Base-by-base conservation (phyloP, 352 stramenopile genomes). In the Phytophthora constricta region DNA sequence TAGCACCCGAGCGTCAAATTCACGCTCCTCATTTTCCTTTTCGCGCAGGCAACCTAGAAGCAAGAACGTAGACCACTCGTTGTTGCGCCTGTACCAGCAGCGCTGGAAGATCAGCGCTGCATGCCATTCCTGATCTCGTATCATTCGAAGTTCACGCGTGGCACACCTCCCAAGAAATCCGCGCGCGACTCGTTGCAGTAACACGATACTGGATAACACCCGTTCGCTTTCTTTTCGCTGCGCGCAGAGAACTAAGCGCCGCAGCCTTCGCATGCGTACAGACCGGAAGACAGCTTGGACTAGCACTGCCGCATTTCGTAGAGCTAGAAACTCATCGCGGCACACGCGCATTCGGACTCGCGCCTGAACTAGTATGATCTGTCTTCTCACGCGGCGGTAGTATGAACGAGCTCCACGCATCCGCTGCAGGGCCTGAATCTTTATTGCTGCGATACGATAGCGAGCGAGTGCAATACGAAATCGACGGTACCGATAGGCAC, bases 51-150 rank as follows among this genome's bases (percentile, higher is more conserved):
- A 95, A 4, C 86, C 86, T 7, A 96, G 79, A 14, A 96, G 59
- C 14, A 96, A 54, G 56, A 95, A 95, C 19, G 86, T 95, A 17
- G 85, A 93, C 76, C 82, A 93, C 46, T 96, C 88, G 60, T 91
- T 91, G 54, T 92, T 93, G 28, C 79, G 82, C 11, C 61, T 82
- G 50, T 96, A 96, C 87, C 87, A 96, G 11, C 74, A 82, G 22
- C 87, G 82, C 47, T 96, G 87, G 7, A 94, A 79, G 1, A 89
- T 63, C 3, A 96, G 58, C 2, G 86, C 86, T 3, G 87, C 84
- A 31, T 82, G 74, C 61, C 91, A 89, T 41, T 77, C 70, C 14
- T 83, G 70, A 2, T 84, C 74, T 8, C 69, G 54, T 26, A 76
- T 42, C 1, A 50, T 45, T 5, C 70, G 73, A 14, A 80, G 56